Evolutionary conservation across 257 asterid genomes (phyloP).

Genomic region (Jacaranda copaia): DNA sequence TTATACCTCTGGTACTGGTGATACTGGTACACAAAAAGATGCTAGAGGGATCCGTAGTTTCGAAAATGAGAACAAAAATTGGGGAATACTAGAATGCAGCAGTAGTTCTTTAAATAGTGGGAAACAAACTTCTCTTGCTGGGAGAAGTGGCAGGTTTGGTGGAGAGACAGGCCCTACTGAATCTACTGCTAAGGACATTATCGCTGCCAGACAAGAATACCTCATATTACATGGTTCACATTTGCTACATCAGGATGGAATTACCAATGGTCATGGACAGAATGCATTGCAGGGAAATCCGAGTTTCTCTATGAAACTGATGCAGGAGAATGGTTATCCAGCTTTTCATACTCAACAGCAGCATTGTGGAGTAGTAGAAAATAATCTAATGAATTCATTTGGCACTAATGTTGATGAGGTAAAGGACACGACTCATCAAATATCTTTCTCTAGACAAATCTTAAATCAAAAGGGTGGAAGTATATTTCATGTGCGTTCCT

Average conservation of each 20-base stretch:
- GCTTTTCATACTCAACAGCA: slow-evolving; percentile 49
- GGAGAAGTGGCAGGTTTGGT: slow-evolving; percentile 43
- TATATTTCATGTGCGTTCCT: too few species aligned
- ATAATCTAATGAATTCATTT: slow-evolving; percentile 39
- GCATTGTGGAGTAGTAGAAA: slow-evolving; percentile 8
- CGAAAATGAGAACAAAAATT: slow-evolving; percentile 43
- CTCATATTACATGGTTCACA: slow-evolving; percentile 41
- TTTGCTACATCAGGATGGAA: slow-evolving; percentile 40
- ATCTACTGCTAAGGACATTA: slow-evolving; percentile 39
- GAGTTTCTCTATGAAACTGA: slow-evolving; percentile 28
- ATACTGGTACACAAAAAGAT: slow-evolving; percentile 42
- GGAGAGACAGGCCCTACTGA: slow-evolving; percentile 40
- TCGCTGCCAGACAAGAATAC: slow-evolving; percentile 39
- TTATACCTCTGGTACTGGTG: slow-evolving; percentile 34
- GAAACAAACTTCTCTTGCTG: slow-evolving; percentile 39
- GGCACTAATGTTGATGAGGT: too few species aligned
- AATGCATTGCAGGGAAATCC: slow-evolving; percentile 42
- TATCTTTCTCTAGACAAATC: slow-evolving; percentile 48
- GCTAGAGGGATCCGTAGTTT: slow-evolving; percentile 27
- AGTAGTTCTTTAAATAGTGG: slow-evolving; percentile 39
- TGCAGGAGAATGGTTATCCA: slow-evolving; percentile 44
- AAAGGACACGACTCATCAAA: too few species aligned
- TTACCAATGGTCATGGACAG: slow-evolving; percentile 40
- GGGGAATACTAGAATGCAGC: slow-evolving; percentile 42
- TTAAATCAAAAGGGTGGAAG: background rate